Percentiles rank a stretch among this genome's conserved stretches.
Conservation (phyloP, 2,329 filamentous ascomycete species). For the Apiospora malaysiana region DNA sequence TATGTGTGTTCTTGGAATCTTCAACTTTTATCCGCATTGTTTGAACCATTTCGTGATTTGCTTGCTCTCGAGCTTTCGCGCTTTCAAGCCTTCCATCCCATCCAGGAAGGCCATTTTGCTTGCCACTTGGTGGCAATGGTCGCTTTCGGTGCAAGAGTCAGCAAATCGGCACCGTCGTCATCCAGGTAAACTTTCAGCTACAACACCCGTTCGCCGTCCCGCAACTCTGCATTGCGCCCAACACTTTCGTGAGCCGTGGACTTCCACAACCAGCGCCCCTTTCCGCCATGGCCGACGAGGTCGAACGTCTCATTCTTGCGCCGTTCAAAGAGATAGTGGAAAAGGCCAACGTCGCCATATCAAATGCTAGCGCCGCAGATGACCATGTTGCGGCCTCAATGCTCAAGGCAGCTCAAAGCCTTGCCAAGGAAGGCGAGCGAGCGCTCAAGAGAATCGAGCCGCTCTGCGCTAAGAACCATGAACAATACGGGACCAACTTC, state of each 20-base stretch:
- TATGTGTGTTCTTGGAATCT: neutral
- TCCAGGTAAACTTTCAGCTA: neutral
- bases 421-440: conserved; percentile 56
- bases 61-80: too few relatives aligned
- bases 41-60: neutral
- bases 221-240: neutral
- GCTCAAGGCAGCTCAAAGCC: conserved; percentile 54
- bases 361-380: conserved; percentile 50
- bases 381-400: conserved; percentile 46
- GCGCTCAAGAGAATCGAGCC: conserved; percentile 58
- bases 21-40: too few relatives aligned
- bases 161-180: neutral
- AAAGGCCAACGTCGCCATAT: conserved; percentile 53
- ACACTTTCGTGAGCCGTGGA: neutral
- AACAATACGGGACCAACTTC: conserved; percentile 57
- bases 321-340: conserved; percentile 60
- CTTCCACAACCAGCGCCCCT: neutral
- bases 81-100: neutral
- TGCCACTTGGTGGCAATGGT: neutral
- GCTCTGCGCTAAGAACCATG: conserved; percentile 53
- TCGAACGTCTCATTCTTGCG: conserved; percentile 50
- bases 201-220: neutral
- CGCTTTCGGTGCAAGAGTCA: neutral
- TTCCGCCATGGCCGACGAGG: conserved; percentile 39
- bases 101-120: neutral